phyloP scores from a whole-genome alignment of 2,329 filamentous ascomycete genomes.

The Fusarium ramigenum region DNA sequence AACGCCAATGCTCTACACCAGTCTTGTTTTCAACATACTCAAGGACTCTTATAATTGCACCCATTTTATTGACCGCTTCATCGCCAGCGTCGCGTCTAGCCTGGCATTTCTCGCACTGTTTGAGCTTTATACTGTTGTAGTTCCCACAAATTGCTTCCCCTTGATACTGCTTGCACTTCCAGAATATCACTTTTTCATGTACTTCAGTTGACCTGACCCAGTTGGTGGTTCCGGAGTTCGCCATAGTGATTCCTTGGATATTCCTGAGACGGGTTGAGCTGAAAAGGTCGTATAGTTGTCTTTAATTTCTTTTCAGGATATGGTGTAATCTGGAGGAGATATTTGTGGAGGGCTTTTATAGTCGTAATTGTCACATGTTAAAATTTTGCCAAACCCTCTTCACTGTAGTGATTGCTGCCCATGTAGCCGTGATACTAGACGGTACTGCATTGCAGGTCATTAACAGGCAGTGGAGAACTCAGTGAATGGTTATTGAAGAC shows the following conservation, averaged over 20 bases:
- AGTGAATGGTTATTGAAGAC: neutral
- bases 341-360: neutral
- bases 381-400: neutral
- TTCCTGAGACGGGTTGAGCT: neutral
- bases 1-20: conserved; percentile 6
- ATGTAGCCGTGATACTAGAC: neutral
- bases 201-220: neutral
- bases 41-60: neutral
- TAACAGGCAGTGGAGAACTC: too few species aligned
- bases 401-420: neutral
- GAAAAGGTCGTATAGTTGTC: too few species aligned
- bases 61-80: neutral
- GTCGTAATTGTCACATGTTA: too few species aligned
- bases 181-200: neutral
- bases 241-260: neutral
- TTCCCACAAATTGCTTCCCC: neutral
- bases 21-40: neutral
- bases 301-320: neutral
- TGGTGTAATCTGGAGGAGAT: neutral
- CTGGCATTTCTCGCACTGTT: neutral
- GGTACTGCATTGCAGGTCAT: neutral
- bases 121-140: neutral
- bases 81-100: neutral
- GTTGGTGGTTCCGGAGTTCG: neutral
- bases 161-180: conserved; percentile 1